Conservation (phyloP, 169 alveolate genomes). For the Eimeria praecox region DNA sequence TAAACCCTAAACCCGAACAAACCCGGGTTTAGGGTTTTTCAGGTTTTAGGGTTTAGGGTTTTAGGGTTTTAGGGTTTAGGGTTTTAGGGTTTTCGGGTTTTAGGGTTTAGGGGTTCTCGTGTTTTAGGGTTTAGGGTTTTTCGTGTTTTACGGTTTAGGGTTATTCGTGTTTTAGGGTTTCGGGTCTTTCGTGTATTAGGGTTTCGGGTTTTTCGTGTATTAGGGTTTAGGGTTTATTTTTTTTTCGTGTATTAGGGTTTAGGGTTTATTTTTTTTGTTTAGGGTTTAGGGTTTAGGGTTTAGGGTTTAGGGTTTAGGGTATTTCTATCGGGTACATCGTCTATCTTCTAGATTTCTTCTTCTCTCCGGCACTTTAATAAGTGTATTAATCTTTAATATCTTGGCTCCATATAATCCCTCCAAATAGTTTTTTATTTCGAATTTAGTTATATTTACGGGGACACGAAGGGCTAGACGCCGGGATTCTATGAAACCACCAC, state of each 20-base stretch:
- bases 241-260: not conserved
- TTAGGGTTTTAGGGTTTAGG: not conserved
- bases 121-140: not conserved
- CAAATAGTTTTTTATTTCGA: conserved; percentile 92
- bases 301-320: conserved; percentile 26
- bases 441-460: conserved; percentile 92
- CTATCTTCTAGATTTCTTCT: not conserved
- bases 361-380: conserved; percentile 90
- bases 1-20: no score
- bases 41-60: conserved; percentile 39
- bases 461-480: conserved; percentile 92
- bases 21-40: no score
- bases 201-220: no score
- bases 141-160: not conserved
- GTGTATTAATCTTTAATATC: conserved; percentile 91
- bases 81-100: conserved; percentile 5
- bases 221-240: not conserved
- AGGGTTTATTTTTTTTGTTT: not conserved
- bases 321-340: not conserved
- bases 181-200: no score
- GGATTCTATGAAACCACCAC: conserved; percentile 92
- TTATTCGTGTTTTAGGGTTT: no score
- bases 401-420: conserved; percentile 91
- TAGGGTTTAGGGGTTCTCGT: conserved; percentile 35
- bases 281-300: conserved; percentile 35